Evolutionary conservation across 345 rosid species (phyloP), one percentile per base, ranked within the genome.

Genomic region (Eucalyptus globulus): DNA sequence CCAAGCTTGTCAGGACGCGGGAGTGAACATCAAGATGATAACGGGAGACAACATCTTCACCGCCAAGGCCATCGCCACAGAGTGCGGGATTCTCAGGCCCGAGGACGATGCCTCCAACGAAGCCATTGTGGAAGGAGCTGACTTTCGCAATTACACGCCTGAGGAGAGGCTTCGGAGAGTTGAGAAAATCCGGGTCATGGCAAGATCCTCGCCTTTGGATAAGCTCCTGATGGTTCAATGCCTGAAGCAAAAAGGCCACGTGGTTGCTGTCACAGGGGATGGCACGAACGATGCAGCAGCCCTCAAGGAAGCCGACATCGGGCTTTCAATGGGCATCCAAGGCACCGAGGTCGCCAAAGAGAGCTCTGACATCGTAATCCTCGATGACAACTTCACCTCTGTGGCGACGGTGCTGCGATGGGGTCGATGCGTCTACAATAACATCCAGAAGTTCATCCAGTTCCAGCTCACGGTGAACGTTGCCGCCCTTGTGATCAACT

Each of bases 211-310:
- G 15, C 97, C 98, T 2, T 93, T 94, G 1, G 97, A 97, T 85
- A 97, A 95, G 56, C 96, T 96, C 87, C 92, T 96, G 6, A 95
- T 95, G 98, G 99, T 97, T 69, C 94, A 95, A 86, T 93, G 97
- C 91, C 91, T 97, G 80, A 95, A 93, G 86, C 93, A 92, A 86
- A 88, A 95, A 92, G 96, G 96, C 7, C 96, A 94, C 49, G 97
- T 95, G 7, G 98, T 97, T 34, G 97, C 97, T 2, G 96, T 96
- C 87, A 95, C 97, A 0, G 96, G 96, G 2, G 98, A 97, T 44
- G 98, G 96, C 8, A 95, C 96, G 2, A 95, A 96, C 49, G 97
- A 97, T 89, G 98, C 99, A 31, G 96, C 96, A 2, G 97, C 98
- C 2, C 90, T 97, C 24, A 95, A 94, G 90, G 98, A 94, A 91